Percentiles rank a stretch among this genome's conserved stretches.
phyloP scores from a whole-genome alignment of 768 basidiomycete genomes.

The Amanita phalloides region DNA sequence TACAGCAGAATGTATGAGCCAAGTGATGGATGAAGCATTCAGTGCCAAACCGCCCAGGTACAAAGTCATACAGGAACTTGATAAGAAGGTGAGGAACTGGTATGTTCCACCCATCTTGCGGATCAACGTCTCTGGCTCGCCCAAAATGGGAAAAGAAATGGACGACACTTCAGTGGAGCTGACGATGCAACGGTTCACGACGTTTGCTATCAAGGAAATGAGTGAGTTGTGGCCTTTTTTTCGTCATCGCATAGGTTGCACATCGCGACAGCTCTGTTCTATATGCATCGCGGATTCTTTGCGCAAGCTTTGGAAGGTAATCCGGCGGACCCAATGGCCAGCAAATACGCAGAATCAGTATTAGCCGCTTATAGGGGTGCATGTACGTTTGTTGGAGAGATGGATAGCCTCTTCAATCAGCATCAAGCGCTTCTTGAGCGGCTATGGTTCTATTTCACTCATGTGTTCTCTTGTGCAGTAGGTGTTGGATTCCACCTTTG shows the following conservation, averaged over 20 bases:
- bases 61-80: constrained; percentile 50
- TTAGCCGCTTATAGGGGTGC: constrained; percentile 62
- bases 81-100: constrained; percentile 53
- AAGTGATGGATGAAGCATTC: constrained; percentile 61
- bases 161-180: constrained; percentile 42
- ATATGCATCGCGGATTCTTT: constrained; percentile 70
- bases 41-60: constrained; percentile 53
- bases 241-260: neutral
- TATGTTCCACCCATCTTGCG: constrained; percentile 56
- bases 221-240: constrained; percentile 26
- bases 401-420: constrained; percentile 54
- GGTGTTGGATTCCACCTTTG: constrained; percentile 12
- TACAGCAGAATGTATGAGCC: constrained; percentile 45
- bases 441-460: constrained; percentile 65
- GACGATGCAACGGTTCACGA: constrained; percentile 57
- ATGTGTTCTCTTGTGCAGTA: constrained; percentile 65
- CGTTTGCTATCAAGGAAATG: constrained; percentile 61
- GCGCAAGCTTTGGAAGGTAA: constrained; percentile 57
- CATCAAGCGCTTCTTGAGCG: constrained; percentile 57
- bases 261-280: constrained; percentile 41
- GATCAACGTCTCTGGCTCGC: constrained; percentile 49
- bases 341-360: constrained; percentile 59
- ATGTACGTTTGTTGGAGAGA: constrained; percentile 54
- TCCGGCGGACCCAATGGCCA: constrained; percentile 54
- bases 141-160: constrained; percentile 24